These are phyloP conservation scores for Saturnispora quitensis DNA, from an alignment of 805 yeast species.

Conservation along the genomic window DNA sequence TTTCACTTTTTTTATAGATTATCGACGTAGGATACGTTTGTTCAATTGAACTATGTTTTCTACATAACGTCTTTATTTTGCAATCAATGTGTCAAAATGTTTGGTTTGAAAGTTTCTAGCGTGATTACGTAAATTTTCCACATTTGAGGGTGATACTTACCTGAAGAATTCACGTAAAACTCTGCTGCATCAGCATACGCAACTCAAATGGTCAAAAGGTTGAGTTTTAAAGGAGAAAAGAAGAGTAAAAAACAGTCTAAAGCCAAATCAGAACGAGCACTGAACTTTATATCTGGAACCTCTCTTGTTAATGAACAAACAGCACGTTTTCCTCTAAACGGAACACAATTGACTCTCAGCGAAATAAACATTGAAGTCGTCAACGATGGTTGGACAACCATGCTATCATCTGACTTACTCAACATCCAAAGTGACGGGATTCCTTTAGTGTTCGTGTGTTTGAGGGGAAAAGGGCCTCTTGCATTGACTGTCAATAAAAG, in stretches of 20 bases:
- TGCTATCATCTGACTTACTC: slow-evolving; percentile 4
- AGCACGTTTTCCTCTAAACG: background rate
- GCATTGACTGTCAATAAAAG: background rate
- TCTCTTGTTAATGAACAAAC: background rate
- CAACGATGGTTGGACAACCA: slow-evolving; percentile 26
- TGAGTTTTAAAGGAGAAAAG: slow-evolving; percentile 26
- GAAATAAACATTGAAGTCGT: background rate
- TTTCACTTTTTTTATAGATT: too few relatives aligned
- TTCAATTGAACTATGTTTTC: too few relatives aligned
- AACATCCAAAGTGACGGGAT: background rate
- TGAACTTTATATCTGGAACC: background rate
- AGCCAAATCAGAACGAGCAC: background rate
- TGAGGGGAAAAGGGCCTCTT: background rate
- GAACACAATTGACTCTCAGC: background rate
- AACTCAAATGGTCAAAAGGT: slow-evolving; percentile 25
- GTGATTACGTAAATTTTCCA: background rate
- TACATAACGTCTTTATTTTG: too few relatives aligned
- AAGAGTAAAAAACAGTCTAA: slow-evolving; percentile 14
- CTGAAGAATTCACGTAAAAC: background rate
- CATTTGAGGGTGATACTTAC: background rate
- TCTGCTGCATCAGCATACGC: background rate
- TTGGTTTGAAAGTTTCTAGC: too few relatives aligned
- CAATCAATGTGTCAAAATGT: too few relatives aligned
- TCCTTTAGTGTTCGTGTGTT: background rate
- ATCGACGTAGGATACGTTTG: too few relatives aligned